phyloP scores from a whole-genome alignment of 2,329 filamentous ascomycete species.

The Aspergillus sp. region DNA sequence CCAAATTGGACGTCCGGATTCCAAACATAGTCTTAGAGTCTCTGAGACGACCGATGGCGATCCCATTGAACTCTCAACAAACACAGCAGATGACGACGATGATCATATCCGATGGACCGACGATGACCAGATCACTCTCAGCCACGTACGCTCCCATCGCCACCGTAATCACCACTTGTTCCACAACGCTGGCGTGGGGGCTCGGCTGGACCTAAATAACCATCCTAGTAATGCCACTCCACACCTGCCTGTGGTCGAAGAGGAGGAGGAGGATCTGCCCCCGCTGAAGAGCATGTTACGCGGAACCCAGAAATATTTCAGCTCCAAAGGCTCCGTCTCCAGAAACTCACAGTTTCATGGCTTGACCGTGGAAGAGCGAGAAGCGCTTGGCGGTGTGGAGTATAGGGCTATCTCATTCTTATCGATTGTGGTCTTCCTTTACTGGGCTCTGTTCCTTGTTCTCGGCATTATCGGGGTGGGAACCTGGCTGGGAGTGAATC shows the following conservation, averaged over 20 bases:
- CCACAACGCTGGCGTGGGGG: constrained; percentile 36
- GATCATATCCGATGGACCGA: constrained; percentile 27
- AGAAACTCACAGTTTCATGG: constrained; percentile 53
- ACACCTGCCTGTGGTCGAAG: constrained; percentile 11
- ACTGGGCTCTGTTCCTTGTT: constrained; percentile 48
- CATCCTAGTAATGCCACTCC: constrained; percentile 30
- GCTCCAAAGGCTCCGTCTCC: constrained; percentile 34
- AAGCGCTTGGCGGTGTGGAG: constrained; percentile 44
- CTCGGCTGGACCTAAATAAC: constrained; percentile 33
- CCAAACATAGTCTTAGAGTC: constrained; percentile 1
- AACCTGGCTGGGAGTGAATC: constrained; percentile 45
- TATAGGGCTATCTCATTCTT: constrained; percentile 41
- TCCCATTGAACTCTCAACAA: constrained; percentile 1
- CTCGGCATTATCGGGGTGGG: constrained; percentile 48
- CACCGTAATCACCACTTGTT: constrained; percentile 29
- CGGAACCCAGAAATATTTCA: constrained; percentile 31
- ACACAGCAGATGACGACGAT: neutral
- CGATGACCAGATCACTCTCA: constrained; percentile 30
- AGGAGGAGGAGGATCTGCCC: constrained; percentile 15
- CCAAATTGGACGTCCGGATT: neutral
- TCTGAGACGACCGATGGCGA: constrained; percentile 2
- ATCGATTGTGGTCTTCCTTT: constrained; percentile 41
- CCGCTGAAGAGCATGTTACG: constrained; percentile 24
- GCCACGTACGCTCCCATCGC: constrained; percentile 14
- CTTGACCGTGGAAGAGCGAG: constrained; percentile 43